A percentile compares a stretch with the other conserved stretches of the same genome.
Evolutionary conservation across 768 basidiomycete species (phyloP).

Genomic region (Psilocybe cubensis): DNA sequence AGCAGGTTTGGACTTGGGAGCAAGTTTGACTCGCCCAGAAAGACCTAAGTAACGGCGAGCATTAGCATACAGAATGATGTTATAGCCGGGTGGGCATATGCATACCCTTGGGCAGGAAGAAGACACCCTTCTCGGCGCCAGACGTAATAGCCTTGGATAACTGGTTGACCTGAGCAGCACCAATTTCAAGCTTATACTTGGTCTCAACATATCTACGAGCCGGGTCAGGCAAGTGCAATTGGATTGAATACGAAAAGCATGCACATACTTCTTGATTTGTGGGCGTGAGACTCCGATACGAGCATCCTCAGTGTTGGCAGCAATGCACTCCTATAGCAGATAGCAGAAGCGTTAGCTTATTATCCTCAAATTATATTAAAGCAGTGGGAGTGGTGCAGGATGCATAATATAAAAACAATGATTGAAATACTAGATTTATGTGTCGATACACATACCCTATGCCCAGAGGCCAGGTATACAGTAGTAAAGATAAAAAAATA

Average conservation of each 20-base stretch:
- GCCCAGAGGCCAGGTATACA: constrained; percentile 22
- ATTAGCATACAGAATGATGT: constrained; percentile 1
- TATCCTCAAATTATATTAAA: not conserved
- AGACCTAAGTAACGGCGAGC: constrained; percentile 40
- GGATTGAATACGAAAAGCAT: not conserved
- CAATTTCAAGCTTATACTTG: constrained; percentile 81
- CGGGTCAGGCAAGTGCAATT: constrained; percentile 19
- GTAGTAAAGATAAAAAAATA: constrained; percentile 9
- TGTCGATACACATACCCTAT: constrained; percentile 23
- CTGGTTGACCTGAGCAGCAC: constrained; percentile 76
- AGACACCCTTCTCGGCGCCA: constrained; percentile 84
- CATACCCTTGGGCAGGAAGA: constrained; percentile 87
- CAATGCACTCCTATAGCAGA: constrained; percentile 76
- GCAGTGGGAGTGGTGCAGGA: too few species aligned
- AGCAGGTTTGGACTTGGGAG: constrained; percentile 47
- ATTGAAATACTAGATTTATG: constrained; percentile 10
- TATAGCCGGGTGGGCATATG: constrained; percentile 8
- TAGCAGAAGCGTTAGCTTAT: constrained; percentile 17
- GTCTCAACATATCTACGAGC: constrained; percentile 75
- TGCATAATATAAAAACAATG: too few species aligned
- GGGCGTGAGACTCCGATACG: constrained; percentile 87
- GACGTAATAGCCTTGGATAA: constrained; percentile 78
- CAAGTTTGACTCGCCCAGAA: constrained; percentile 77
- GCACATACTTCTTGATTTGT: constrained; percentile 86
- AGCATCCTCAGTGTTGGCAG: constrained; percentile 71